These are phyloP conservation scores for Odonthalia washingtoniensis DNA, from an alignment of 31 red algal species.

Conservation along the genomic window DNA sequence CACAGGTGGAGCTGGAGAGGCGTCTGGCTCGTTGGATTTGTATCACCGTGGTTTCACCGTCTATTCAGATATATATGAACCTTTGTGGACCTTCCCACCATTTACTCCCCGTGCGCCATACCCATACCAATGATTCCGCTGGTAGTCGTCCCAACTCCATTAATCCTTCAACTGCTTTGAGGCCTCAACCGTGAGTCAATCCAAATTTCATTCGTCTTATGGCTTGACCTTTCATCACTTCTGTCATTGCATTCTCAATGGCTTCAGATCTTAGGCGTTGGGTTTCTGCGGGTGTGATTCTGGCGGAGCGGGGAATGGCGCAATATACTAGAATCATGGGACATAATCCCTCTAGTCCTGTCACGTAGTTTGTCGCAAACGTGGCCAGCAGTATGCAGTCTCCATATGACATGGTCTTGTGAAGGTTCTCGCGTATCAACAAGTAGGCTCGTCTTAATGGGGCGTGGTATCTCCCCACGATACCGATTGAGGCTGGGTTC, in stretches of 20 bases:
- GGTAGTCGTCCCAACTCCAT: neutral
- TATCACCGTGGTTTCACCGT: slow-evolving; percentile 51
- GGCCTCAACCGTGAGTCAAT: neutral
- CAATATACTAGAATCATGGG: slow-evolving; percentile 15
- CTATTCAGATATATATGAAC: slow-evolving; percentile 40
- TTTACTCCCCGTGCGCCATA: slow-evolving; percentile 10
- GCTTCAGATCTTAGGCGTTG: slow-evolving; percentile 17
- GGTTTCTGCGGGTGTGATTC: neutral
- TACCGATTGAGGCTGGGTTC: slow-evolving; percentile 9
- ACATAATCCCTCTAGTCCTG: slow-evolving; percentile 40
- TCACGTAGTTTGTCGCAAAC: neutral
- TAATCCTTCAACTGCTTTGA: neutral
- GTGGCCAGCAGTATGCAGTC: slow-evolving; percentile 42
- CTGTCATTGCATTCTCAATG: slow-evolving; percentile 41
- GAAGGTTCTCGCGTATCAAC: neutral
- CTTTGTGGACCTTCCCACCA: slow-evolving; percentile 17
- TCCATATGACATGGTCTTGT: neutral
- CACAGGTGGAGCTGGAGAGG: slow-evolving; percentile 25
- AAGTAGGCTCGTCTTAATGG: slow-evolving; percentile 35
- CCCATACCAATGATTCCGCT: slow-evolving; percentile 3
- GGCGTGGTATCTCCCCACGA: slow-evolving; percentile 51
- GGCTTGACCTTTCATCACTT: slow-evolving; percentile 29
- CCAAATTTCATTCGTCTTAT: slow-evolving; percentile 19
- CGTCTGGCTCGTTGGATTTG: neutral
- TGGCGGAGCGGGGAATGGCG: neutral